phyloP scores from a whole-genome alignment of 2,329 filamentous ascomycete species.

The Monosporascus cannonballus region DNA sequence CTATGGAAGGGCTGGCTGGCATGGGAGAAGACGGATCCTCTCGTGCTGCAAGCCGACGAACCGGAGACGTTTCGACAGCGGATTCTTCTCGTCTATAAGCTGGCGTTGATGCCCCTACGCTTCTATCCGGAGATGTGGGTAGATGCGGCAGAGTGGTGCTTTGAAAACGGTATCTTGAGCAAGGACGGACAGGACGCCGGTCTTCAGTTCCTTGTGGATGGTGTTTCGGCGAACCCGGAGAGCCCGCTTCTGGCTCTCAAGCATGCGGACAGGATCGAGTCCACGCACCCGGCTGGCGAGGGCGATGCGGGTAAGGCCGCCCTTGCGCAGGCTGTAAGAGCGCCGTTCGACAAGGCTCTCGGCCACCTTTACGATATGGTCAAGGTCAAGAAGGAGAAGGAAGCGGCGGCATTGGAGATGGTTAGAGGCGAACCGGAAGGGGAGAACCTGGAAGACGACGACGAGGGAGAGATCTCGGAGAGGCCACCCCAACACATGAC shows the following conservation, averaged over 20 bases:
- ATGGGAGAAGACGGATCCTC: slow-evolving; percentile 90
- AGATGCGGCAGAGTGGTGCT: slow-evolving; percentile 89
- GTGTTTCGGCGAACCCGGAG: slow-evolving; percentile 85
- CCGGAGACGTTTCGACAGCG: slow-evolving; percentile 67
- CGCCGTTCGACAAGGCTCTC: slow-evolving; percentile 76
- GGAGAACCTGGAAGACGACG: slow-evolving; percentile 37
- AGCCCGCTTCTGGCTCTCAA: slow-evolving; percentile 87
- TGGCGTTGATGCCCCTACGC: slow-evolving; percentile 84
- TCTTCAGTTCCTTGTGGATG: slow-evolving; percentile 72
- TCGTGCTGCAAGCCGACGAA: slow-evolving; percentile 82
- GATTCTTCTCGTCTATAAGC: slow-evolving; percentile 85
- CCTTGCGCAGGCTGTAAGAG: slow-evolving; percentile 72
- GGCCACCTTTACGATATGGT: slow-evolving; percentile 84
- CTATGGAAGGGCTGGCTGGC: slow-evolving; percentile 91
- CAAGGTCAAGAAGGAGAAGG: slow-evolving; percentile 62
- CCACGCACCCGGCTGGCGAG: slow-evolving; percentile 70
- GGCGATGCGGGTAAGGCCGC: slow-evolving; percentile 66
- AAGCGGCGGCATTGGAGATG: slow-evolving; percentile 55
- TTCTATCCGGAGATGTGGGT: slow-evolving; percentile 98
- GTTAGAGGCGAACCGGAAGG: slow-evolving; percentile 20
- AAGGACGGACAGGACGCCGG: slow-evolving; percentile 58
- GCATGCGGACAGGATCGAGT: slow-evolving; percentile 81
- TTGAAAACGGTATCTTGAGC: slow-evolving; percentile 59
- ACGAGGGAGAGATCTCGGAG: slow-evolving; percentile 41
- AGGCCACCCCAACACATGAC: slow-evolving; percentile 42